Percentiles rank a stretch among this genome's conserved stretches.
Conservation (phyloP, 2,329 filamentous ascomycete species). For the Ascomycota sp. region DNA sequence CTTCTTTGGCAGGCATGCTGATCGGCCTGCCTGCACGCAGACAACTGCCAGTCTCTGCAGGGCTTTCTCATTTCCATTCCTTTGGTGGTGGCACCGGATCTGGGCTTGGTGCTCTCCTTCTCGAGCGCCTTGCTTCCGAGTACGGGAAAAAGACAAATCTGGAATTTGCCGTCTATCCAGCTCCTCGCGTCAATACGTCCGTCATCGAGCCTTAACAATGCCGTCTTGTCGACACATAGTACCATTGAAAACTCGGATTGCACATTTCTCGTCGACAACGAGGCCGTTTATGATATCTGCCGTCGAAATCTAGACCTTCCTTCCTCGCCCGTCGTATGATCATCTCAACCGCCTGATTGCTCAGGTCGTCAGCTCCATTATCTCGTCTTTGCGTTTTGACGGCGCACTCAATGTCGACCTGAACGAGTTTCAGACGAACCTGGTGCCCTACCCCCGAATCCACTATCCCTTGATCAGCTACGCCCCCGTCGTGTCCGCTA, state of each 20-base stretch:
- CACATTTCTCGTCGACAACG: constrained; percentile 58
- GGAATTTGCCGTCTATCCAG: constrained; percentile 53
- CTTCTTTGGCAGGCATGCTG: background rate
- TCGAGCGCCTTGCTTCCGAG: constrained; percentile 53
- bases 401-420: constrained; percentile 54
- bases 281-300: constrained; percentile 59
- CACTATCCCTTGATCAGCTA: constrained; percentile 58
- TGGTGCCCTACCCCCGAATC: constrained; percentile 54
- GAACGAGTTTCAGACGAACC: constrained; percentile 61
- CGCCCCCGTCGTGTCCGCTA: constrained; percentile 47
- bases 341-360: constrained; percentile 55
- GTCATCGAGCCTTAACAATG: constrained; percentile 59
- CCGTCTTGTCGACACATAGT: constrained; percentile 53
- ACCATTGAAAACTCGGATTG: constrained; percentile 63
- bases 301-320: constrained; percentile 50
- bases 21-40: constrained; percentile 14
- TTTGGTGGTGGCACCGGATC: constrained; percentile 55
- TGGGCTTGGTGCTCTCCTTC: constrained; percentile 50
- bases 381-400: constrained; percentile 51
- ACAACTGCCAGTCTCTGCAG: constrained; percentile 54
- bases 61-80: constrained; percentile 59
- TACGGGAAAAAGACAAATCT: constrained; percentile 64
- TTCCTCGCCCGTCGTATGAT: constrained; percentile 47
- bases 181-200: constrained; percentile 47
- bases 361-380: constrained; percentile 57